A percentile compares a stretch with the other conserved stretches of the same genome.
phyloP scores from a whole-genome alignment of 164 flowering plant species.

The Vitis rotundifolia region DNA sequence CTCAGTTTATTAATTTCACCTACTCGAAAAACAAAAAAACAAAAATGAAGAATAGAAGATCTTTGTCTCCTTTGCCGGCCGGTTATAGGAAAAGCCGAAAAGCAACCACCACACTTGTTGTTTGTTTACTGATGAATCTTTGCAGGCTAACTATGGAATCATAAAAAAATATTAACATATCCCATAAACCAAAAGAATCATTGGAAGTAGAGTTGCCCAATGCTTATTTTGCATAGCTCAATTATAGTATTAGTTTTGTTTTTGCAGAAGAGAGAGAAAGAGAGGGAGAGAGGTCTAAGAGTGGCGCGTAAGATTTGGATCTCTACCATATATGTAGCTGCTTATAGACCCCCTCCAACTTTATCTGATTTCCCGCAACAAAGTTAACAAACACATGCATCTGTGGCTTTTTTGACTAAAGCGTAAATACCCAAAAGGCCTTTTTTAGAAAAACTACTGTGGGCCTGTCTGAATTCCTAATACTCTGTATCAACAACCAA shows the following conservation, averaged over 20 bases:
- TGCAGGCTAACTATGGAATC: constrained; percentile 11
- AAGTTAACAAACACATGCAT: too few relatives aligned
- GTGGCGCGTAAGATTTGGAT: too few relatives aligned
- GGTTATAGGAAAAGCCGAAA: constrained; percentile 13
- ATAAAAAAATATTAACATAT: neutral
- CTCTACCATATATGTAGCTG: too few relatives aligned
- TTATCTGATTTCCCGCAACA: too few relatives aligned
- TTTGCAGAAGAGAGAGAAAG: neutral
- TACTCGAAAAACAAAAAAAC: neutral
- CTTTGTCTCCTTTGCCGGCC: constrained; percentile 26
- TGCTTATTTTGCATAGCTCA: neutral
- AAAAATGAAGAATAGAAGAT: neutral
- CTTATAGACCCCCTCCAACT: too few relatives aligned
- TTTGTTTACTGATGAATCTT: neutral
- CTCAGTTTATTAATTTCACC: neutral
- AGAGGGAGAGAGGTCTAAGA: neutral
- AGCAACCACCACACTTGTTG: neutral
- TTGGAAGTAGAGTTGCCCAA: constrained; percentile 29
- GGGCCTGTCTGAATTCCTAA: too few relatives aligned
- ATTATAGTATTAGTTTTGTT: too few relatives aligned
- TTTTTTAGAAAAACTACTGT: too few relatives aligned
- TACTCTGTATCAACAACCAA: too few relatives aligned
- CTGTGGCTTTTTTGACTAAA: too few relatives aligned
- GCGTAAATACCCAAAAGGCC: too few relatives aligned
- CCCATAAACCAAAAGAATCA: constrained; percentile 18